Conservation (phyloP, 106 monocot genomes). For the Phalaenopsis aphrodite region DNA sequence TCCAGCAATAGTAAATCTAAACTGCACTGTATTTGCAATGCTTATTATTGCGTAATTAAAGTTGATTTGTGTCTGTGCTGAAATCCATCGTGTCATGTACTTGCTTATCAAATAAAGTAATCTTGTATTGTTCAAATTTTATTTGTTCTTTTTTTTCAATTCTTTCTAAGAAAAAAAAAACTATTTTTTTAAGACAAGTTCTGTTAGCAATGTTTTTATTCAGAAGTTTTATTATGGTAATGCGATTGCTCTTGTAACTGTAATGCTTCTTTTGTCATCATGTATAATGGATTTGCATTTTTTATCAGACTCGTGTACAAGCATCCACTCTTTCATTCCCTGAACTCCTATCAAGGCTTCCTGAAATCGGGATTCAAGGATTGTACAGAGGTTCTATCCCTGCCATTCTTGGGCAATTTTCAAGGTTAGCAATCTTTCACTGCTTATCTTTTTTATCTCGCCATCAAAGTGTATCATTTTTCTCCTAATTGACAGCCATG, state of each 20-base stretch:
- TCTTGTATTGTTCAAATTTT: neutral
- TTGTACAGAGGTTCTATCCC: conserved; percentile 91
- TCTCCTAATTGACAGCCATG: conserved; percentile 50
- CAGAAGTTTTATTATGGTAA: neutral
- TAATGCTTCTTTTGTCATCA: neutral
- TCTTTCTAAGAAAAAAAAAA: neutral
- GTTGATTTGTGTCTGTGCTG: neutral
- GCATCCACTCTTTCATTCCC: conserved; percentile 98
- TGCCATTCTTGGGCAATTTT: conserved; percentile 96
- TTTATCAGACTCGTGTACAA: conserved; percentile 88
- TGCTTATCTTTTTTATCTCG: neutral
- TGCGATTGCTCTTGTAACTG: neutral
- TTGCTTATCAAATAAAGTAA: neutral
- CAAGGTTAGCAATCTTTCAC: conserved; percentile 45
- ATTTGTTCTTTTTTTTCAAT: neutral
- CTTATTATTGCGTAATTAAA: neutral
- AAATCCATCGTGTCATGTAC: neutral
- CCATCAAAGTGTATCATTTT: conserved; percentile 2
- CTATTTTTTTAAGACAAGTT: neutral
- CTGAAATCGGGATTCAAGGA: conserved; percentile 82
- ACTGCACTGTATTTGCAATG: neutral
- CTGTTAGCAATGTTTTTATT: neutral
- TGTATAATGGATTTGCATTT: neutral
- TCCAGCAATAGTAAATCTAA: neutral
- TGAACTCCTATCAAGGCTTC: conserved; percentile 78